Conservation (phyloP, 2,329 filamentous ascomycete genomes). For the Paradendryphiella salina region DNA sequence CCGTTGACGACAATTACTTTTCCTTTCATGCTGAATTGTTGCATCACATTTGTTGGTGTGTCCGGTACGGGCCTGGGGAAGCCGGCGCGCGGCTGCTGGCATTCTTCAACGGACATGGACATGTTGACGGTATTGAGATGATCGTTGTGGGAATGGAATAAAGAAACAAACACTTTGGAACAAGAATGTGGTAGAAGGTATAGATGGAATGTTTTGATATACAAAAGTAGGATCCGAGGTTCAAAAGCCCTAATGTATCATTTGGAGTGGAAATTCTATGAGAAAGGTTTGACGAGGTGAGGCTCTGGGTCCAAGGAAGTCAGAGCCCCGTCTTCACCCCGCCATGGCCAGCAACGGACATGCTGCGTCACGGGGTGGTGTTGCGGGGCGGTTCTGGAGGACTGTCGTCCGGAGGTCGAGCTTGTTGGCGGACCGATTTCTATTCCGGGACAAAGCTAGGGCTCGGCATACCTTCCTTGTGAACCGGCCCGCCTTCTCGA, state of each 20-base stretch:
- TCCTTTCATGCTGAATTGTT: slow-evolving; percentile 43
- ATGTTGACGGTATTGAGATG: slow-evolving; percentile 24
- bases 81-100: slow-evolving; percentile 27
- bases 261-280: neutral
- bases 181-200: neutral
- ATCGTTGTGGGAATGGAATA: neutral
- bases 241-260: neutral
- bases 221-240: neutral
- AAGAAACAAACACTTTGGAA: neutral
- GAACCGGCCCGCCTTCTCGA: neutral
- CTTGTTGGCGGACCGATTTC: slow-evolving; percentile 5
- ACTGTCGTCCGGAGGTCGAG: slow-evolving; percentile 24
- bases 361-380: slow-evolving; percentile 26
- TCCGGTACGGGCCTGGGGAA: slow-evolving; percentile 34
- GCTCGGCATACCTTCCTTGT: slow-evolving; percentile 22
- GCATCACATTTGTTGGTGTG: slow-evolving; percentile 35
- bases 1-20: slow-evolving; percentile 51
- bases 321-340: slow-evolving; percentile 8
- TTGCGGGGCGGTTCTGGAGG: slow-evolving; percentile 25
- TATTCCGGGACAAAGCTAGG: neutral
- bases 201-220: neutral
- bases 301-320: neutral
- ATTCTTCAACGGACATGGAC: slow-evolving; percentile 44
- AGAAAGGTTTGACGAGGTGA: too few relatives aligned
- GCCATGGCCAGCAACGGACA: neutral